phyloP scores from a whole-genome alignment of 2,329 filamentous ascomycete species.

The Xylariaceae sp. region DNA sequence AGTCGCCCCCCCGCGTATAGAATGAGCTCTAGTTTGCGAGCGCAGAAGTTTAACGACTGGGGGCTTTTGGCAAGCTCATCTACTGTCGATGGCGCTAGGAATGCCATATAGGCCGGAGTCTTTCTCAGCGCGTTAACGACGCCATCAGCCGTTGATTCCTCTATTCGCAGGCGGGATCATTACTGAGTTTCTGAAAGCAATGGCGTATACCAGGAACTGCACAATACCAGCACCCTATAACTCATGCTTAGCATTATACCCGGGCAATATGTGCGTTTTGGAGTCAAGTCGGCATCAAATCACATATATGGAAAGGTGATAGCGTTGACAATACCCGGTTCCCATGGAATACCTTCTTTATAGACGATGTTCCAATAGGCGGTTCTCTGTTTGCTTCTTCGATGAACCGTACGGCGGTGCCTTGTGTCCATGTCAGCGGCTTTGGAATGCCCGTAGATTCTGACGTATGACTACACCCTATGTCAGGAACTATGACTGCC shows the following conservation, averaged over 20 bases:
- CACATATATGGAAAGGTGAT: constrained; percentile 30
- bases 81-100: constrained; percentile 34
- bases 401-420: constrained; percentile 14
- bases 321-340: constrained; percentile 32
- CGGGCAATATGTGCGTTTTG: neutral
- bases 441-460: constrained; percentile 31
- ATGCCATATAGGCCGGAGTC: constrained; percentile 27
- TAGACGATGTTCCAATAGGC: constrained; percentile 23
- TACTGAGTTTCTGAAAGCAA: constrained; percentile 24
- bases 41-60: constrained; percentile 28
- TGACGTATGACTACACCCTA: constrained; percentile 26
- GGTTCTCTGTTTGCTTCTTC: constrained; percentile 8
- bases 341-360: constrained; percentile 22
- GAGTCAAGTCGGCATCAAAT: neutral
- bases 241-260: neutral
- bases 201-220: constrained; percentile 24
- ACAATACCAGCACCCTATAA: constrained; percentile 24
- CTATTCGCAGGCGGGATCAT: constrained; percentile 21
- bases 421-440: constrained; percentile 27
- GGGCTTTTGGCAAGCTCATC: constrained; percentile 31
- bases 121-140: constrained; percentile 28
- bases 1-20: constrained; percentile 36
- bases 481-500: neutral
- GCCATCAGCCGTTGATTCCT: constrained; percentile 25
- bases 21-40: constrained; percentile 29